phyloP scores from a whole-genome alignment of 2,329 filamentous ascomycete genomes.

The Exophiala sp. region DNA sequence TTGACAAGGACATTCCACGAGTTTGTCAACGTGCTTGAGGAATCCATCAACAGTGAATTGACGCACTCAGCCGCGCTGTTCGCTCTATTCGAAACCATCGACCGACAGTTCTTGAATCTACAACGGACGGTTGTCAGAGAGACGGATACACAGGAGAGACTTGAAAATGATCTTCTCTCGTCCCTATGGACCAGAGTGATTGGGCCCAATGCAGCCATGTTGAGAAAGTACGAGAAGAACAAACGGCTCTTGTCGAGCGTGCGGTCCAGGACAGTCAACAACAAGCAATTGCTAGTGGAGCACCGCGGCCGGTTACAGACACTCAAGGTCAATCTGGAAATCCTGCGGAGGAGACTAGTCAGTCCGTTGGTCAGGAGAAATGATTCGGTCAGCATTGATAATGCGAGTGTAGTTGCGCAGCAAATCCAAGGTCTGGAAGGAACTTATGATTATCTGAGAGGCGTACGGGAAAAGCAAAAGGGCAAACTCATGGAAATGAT shows the following conservation, averaged over 20 bases:
- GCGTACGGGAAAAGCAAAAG: slow-evolving; percentile 72
- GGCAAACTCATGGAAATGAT: slow-evolving; percentile 74
- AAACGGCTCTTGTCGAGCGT: slow-evolving; percentile 70
- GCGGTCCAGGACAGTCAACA: slow-evolving; percentile 73
- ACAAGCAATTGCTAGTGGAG: slow-evolving; percentile 79
- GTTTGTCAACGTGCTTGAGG: slow-evolving; percentile 79
- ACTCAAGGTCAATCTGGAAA: slow-evolving; percentile 80
- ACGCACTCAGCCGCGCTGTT: slow-evolving; percentile 75
- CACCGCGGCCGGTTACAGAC: slow-evolving; percentile 79
- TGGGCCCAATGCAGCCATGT: slow-evolving; percentile 63
- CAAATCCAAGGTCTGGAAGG: slow-evolving; percentile 78
- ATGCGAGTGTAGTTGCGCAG: slow-evolving; percentile 65
- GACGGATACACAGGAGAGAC: slow-evolving; percentile 69
- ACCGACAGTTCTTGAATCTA: slow-evolving; percentile 82
- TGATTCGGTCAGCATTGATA: slow-evolving; percentile 44
- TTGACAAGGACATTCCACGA: slow-evolving; percentile 83
- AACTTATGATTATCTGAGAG: slow-evolving; percentile 70
- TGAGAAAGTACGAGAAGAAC: slow-evolving; percentile 93
- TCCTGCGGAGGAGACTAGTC: slow-evolving; percentile 73
- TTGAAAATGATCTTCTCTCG: slow-evolving; percentile 73
- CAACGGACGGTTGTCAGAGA: slow-evolving; percentile 81
- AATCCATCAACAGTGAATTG: slow-evolving; percentile 78
- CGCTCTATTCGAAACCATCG: slow-evolving; percentile 83
- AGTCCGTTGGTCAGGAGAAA: slow-evolving; percentile 71
- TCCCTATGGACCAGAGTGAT: slow-evolving; percentile 82